A percentile compares a stretch with the other conserved stretches of the same genome.
Evolutionary conservation across 441 rosid species (phyloP).

Genomic region (Viola pubescens): DNA sequence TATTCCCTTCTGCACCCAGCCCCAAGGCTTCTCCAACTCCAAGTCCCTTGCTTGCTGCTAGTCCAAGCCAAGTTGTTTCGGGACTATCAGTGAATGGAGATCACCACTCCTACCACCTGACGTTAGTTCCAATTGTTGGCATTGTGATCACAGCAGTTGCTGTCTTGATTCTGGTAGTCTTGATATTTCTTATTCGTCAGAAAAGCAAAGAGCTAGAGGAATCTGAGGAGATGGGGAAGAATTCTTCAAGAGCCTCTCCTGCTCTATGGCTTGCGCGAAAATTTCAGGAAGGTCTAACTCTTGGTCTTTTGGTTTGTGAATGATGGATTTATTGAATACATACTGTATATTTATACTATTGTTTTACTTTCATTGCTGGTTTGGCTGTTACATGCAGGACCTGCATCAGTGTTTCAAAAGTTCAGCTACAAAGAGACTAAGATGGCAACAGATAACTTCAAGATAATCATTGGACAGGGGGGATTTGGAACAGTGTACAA

Average conservation of each 20-base stretch:
- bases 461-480: constrained; percentile 63
- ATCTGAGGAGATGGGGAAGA: constrained; percentile 41
- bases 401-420: constrained; percentile 52
- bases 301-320: neutral
- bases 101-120: constrained; percentile 60
- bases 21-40: constrained; percentile 65
- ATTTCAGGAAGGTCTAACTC: constrained; percentile 58
- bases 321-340: constrained; percentile 3
- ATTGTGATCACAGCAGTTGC: constrained; percentile 61
- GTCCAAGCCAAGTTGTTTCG: constrained; percentile 54
- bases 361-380: neutral
- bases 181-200: constrained; percentile 63
- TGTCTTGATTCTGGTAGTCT: constrained; percentile 42
- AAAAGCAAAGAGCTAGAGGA: constrained; percentile 63
- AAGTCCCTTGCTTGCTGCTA: constrained; percentile 43
- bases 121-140: constrained; percentile 59
- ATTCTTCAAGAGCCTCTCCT: constrained; percentile 45
- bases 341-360: constrained; percentile 3
- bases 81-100: constrained; percentile 32
- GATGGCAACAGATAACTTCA: constrained; percentile 68
- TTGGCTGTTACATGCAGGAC: constrained; percentile 40
- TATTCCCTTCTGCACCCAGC: constrained; percentile 37
- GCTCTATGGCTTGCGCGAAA: constrained; percentile 45
- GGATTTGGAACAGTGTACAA: constrained; percentile 90
- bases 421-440: constrained; percentile 74